These are phyloP conservation scores for Penicillium dipodomyicola DNA, from an alignment of 495 filamentous ascomycete species.

Conservation along the genomic window DNA sequence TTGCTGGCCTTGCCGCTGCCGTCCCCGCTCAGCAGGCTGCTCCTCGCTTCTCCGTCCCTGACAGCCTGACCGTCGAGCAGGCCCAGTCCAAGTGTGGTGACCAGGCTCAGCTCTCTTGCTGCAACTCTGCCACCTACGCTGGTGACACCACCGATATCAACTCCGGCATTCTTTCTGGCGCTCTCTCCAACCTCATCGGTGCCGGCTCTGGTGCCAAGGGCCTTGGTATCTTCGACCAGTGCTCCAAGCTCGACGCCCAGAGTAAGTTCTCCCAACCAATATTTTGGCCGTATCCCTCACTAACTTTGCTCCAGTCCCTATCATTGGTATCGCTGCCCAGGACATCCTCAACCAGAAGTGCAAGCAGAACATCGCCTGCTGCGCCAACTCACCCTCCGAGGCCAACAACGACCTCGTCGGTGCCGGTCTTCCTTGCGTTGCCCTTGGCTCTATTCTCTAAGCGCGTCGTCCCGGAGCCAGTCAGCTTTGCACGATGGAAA, in stretches of 20 bases:
- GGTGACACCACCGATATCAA: constrained; percentile 41
- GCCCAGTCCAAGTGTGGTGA: constrained; percentile 49
- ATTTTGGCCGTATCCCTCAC: neutral
- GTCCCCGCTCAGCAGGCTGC: constrained; percentile 20
- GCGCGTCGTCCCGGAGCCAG: neutral
- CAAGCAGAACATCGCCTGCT: constrained; percentile 56
- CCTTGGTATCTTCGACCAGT: constrained; percentile 37
- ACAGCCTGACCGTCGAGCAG: constrained; percentile 46
- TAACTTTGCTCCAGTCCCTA: constrained; percentile 28
- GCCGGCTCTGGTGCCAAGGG: constrained; percentile 37
- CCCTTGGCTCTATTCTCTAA: constrained; percentile 47
- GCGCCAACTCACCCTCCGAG: constrained; percentile 40
- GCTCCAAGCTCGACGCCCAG: constrained; percentile 39
- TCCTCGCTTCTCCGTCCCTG: constrained; percentile 36
- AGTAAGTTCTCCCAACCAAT: constrained; percentile 13
- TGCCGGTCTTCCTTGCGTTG: constrained; percentile 49
- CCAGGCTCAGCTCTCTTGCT: constrained; percentile 51
- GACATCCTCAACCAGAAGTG: constrained; percentile 50
- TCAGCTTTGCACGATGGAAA: neutral
- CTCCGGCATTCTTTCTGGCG: constrained; percentile 28
- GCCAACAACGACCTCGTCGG: constrained; percentile 44
- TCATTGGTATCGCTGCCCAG: constrained; percentile 34
- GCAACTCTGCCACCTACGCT: constrained; percentile 46
- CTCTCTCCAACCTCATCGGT: constrained; percentile 33
- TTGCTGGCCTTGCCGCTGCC: constrained; percentile 24